Conservation (phyloP, 148 eudicot genomes). For the Suaeda aralocaspica region DNA sequence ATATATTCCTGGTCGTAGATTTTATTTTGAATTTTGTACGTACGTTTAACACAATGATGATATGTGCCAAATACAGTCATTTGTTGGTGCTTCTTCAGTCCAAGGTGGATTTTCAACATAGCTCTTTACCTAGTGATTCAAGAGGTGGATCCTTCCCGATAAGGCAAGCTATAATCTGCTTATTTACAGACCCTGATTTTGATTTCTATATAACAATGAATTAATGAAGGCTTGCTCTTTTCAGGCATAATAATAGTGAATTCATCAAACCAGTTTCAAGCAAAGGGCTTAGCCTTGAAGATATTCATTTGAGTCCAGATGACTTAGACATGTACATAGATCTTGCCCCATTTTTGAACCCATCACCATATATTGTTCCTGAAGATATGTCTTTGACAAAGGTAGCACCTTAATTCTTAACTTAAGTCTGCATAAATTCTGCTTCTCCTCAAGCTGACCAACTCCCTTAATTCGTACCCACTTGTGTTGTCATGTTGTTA, state of each 20-base stretch:
- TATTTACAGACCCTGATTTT: not conserved
- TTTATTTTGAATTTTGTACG: not conserved
- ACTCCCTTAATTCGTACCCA: not conserved
- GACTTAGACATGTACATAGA: conserved; percentile 98
- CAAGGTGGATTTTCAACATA: conserved; percentile 93
- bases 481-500: not conserved
- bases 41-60: conserved; percentile 13
- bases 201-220: not conserved
- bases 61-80: conserved; percentile 58
- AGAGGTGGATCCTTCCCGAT: conserved; percentile 75
- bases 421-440: not conserved
- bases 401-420: conserved; percentile 32
- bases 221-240: conserved; percentile 12
- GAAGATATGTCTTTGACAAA: conserved; percentile 97
- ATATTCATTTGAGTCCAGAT: conserved; percentile 71
- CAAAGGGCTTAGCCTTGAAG: conserved; percentile 71
- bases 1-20: not conserved
- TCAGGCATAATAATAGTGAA: conserved; percentile 89
- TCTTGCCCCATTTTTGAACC: conserved; percentile 89
- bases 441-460: not conserved
- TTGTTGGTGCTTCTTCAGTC: conserved; percentile 93
- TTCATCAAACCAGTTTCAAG: conserved; percentile 95
- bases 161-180: conserved; percentile 46
- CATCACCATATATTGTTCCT: conserved; percentile 88
- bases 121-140: conserved; percentile 75